Base-by-base conservation (phyloP, 2,329 filamentous ascomycete species). In the Macrophomina phaseolina region DNA sequence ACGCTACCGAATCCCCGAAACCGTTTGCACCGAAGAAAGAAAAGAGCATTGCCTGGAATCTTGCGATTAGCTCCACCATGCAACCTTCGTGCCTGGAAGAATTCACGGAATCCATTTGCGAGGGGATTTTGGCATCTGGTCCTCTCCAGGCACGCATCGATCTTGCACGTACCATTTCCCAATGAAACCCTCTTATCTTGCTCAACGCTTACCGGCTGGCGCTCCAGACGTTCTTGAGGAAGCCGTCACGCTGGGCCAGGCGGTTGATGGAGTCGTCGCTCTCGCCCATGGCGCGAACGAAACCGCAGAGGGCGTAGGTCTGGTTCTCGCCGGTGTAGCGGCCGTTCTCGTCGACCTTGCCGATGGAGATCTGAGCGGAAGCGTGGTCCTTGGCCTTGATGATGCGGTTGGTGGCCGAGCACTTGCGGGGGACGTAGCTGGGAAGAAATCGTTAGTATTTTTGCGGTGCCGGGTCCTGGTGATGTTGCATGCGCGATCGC, bases 311-410 rank as follows among this genome's bases (percentile, higher is more conserved):
- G 76, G 95, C 94, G 82, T 97, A 99, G 81, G 92, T 90, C 85
- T 97, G 91, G 90, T 94, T 97, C 87, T 97, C 95, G 84, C 94
- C 93, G 75, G 92, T 93, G 85, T 94, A 93, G 78, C 94, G 92
- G 82, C 95, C 95, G 86, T 94, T 96, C 90, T 99, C 95, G 84
- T 98, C 94, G 78, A 99, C 95, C 88, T 97, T 98, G 84, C 91
- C 94, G 81, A 99, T 87, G 77, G 91, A 92, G 84, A 99, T 93
- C 86, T 99, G 95, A 77, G 98, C 95, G 71, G 92, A 97, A 78
- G 93, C 94, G 89, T 99, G 95, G 86, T 99, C 95, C 88, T 98
- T 97, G 87, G 95, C 93, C 88, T 97, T 97, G 90, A 99, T 98
- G 89, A 98, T 97, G 86, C 95, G 93, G 92, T 97, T 96, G 84